Conservation (phyloP, 2,329 filamentous ascomycete species). For the Botrytis hyacinthi region DNA sequence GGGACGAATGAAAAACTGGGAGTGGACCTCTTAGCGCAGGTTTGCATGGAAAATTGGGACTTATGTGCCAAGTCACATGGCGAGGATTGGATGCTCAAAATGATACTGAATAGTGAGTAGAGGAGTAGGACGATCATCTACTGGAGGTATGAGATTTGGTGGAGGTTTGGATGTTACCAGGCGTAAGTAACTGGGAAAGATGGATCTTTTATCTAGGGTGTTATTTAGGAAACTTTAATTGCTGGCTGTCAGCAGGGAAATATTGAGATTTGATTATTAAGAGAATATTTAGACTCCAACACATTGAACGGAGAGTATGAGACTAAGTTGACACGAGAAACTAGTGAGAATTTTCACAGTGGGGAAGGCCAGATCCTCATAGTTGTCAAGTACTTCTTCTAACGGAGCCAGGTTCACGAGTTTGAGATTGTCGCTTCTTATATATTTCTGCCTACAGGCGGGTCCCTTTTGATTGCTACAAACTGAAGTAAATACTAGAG, state of each 20-base stretch:
- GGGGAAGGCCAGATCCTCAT: neutral
- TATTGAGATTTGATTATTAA: neutral
- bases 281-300: neutral
- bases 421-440: neutral
- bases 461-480: accelerated
- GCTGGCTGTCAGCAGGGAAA: neutral
- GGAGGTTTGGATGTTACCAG: too few species aligned
- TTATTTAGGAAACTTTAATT: neutral
- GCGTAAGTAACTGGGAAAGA: neutral
- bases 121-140: neutral
- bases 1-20: neutral
- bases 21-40: neutral
- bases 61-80: neutral
- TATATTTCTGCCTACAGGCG: neutral
- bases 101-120: neutral
- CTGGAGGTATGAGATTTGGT: neutral
- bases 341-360: neutral
- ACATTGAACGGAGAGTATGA: neutral
- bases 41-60: neutral
- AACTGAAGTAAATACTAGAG: neutral
- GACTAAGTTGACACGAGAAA: neutral
- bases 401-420: neutral
- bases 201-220: neutral
- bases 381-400: neutral
- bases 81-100: neutral